Evolutionary conservation across 768 basidiomycete genomes (phyloP).

Genomic region (Trametes villosa): DNA sequence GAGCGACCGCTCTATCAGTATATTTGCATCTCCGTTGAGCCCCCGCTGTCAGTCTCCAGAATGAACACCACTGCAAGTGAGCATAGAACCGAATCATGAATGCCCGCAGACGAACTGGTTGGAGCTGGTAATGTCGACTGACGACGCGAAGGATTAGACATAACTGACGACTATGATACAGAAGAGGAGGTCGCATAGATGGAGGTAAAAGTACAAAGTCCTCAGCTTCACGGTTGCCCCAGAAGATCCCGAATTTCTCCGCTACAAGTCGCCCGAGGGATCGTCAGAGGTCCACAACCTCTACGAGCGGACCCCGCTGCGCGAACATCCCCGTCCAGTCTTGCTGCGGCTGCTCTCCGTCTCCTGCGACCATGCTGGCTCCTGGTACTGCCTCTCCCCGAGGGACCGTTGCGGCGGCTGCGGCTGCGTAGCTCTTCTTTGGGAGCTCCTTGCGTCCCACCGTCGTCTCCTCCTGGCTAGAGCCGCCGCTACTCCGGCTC

Average conservation of each 20-base stretch:
- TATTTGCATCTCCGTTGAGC: too few relatives aligned
- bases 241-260: too few relatives aligned
- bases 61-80: too few relatives aligned
- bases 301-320: not conserved
- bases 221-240: not conserved
- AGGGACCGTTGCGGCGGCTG: not conserved
- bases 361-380: too few relatives aligned
- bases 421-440: not conserved
- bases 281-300: not conserved
- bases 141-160: too few relatives aligned
- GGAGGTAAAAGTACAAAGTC: not conserved
- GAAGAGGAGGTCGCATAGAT: not conserved
- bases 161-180: not conserved
- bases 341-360: not conserved
- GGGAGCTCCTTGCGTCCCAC: not conserved
- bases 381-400: not conserved
- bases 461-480: not conserved
- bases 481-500: not conserved
- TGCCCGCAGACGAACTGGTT: too few relatives aligned
- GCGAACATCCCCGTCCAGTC: constrained; percentile 2
- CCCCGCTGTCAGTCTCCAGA: too few relatives aligned
- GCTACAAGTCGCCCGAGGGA: not conserved
- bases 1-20: too few relatives aligned
- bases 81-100: too few relatives aligned
- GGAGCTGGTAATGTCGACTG: too few relatives aligned